phyloP scores from a whole-genome alignment of 345 rosid species.

The Rhizophora apiculata region DNA sequence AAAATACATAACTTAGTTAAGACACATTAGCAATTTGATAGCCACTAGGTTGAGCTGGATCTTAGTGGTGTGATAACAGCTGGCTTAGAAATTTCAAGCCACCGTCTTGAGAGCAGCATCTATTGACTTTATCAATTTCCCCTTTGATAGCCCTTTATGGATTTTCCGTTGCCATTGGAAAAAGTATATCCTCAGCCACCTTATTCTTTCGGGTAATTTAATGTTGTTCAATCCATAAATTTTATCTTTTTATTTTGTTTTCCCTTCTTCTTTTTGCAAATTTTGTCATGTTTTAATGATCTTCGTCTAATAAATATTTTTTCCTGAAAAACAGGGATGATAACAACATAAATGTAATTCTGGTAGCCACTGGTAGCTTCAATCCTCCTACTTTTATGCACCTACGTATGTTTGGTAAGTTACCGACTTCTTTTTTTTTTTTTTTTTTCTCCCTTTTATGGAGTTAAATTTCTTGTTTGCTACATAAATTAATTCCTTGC shows the following conservation, averaged over 20 bases:
- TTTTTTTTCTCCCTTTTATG: not conserved
- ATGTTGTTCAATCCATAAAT: not conserved
- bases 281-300: not conserved
- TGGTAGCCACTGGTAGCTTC: conserved; percentile 88
- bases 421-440: conserved; percentile 1
- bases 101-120: too few species aligned
- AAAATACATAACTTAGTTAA: too few species aligned
- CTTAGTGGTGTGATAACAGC: too few species aligned
- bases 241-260: not conserved
- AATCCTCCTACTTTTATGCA: conserved; percentile 98
- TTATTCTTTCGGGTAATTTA: conserved; percentile 31
- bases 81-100: too few species aligned
- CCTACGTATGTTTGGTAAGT: conserved; percentile 82
- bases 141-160: conserved; percentile 33
- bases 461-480: not conserved
- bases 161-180: conserved; percentile 54
- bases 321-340: conserved; percentile 30
- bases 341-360: conserved; percentile 46
- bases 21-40: too few species aligned
- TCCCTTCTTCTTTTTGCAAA: not conserved
- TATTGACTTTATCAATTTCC: too few species aligned
- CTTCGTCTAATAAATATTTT: not conserved
- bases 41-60: too few species aligned
- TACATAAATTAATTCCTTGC: not conserved
- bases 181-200: conserved; percentile 46